phyloP scores from a whole-genome alignment of 1,139 yeast genomes.

The Nakaseomyces delphensis region DNA sequence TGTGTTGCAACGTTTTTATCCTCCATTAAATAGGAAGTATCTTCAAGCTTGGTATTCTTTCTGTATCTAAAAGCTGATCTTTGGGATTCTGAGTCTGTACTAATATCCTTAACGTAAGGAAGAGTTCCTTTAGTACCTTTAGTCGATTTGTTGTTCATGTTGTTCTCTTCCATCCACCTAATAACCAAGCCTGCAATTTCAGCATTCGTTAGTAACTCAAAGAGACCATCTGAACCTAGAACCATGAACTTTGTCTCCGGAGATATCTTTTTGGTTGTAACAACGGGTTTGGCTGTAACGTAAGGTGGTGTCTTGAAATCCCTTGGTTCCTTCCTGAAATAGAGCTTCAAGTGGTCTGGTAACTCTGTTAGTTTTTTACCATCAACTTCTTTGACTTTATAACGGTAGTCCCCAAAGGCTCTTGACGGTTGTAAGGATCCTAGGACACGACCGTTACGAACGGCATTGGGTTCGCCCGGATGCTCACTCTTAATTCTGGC shows the following conservation, averaged over 20 bases:
- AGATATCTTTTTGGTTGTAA: slow-evolving; percentile 69
- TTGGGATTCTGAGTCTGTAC: slow-evolving; percentile 48
- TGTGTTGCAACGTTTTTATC: slow-evolving; percentile 91
- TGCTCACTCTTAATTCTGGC: slow-evolving; percentile 78
- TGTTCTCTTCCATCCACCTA: slow-evolving; percentile 71
- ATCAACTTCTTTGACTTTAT: slow-evolving; percentile 58
- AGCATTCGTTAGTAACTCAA: slow-evolving; percentile 84
- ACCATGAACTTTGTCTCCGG: slow-evolving; percentile 82
- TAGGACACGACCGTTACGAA: slow-evolving; percentile 79
- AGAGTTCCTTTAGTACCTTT: slow-evolving; percentile 39
- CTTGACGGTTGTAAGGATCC: slow-evolving; percentile 96
- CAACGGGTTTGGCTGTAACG: slow-evolving; percentile 92
- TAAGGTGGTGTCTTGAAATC: slow-evolving; percentile 87
- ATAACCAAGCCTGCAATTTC: slow-evolving; percentile 89
- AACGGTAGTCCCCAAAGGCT: slow-evolving; percentile 96
- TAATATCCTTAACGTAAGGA: slow-evolving; percentile 55
- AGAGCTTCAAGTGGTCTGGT: slow-evolving; percentile 73
- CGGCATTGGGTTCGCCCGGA: slow-evolving; percentile 79
- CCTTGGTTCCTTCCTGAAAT: slow-evolving; percentile 75
- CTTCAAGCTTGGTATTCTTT: slow-evolving; percentile 25
- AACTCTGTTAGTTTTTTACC: slow-evolving; percentile 42
- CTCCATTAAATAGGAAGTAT: slow-evolving; percentile 45
- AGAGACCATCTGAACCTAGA: slow-evolving; percentile 90
- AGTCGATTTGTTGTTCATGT: slow-evolving; percentile 9
- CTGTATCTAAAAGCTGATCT: slow-evolving; percentile 49